These are phyloP conservation scores for Chlorella sp. DNA, from an alignment of 139 green algal species.

Conservation along the genomic window DNA sequence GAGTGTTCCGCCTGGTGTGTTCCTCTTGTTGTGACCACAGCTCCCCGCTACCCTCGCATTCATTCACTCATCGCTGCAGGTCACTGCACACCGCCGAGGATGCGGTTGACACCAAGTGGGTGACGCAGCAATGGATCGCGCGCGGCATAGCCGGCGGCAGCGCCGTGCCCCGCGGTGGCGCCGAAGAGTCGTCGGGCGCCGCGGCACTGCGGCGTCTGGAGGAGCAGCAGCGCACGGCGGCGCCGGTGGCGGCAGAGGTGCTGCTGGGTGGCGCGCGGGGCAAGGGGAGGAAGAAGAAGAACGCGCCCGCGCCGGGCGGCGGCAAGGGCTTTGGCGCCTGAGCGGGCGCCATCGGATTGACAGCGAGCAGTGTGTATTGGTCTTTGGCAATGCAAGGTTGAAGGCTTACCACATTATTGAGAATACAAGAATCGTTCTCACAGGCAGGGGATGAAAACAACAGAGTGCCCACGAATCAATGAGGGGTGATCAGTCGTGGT, in stretches of 20 bases:
- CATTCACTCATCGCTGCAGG: conserved; percentile 1
- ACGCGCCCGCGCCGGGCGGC: neutral
- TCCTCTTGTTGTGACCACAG: no score
- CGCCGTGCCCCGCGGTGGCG: neutral
- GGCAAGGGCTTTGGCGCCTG: conserved; percentile 32
- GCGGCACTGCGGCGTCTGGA: neutral
- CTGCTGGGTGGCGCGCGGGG: conserved; percentile 10
- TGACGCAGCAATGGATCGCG: conserved; percentile 77
- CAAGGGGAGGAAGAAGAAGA: conserved; percentile 31
- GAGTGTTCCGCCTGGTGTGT: no score
- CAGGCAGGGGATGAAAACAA: no score
- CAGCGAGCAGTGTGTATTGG: no score
- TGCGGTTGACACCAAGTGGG: conserved; percentile 68
- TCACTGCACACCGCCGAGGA: conserved; percentile 77
- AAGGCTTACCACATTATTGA: no score
- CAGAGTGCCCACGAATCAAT: no score
- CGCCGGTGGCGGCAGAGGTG: neutral
- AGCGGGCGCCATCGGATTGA: no score
- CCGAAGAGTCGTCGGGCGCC: neutral
- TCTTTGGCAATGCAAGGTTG: no score
- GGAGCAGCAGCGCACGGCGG: neutral
- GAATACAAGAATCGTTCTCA: no score
- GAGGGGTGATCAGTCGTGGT: no score
- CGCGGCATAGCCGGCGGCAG: conserved; percentile 28
- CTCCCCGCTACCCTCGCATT: neutral